Base-by-base conservation (phyloP, 306 rosid genomes). In the Styphnolobium japonicum region DNA sequence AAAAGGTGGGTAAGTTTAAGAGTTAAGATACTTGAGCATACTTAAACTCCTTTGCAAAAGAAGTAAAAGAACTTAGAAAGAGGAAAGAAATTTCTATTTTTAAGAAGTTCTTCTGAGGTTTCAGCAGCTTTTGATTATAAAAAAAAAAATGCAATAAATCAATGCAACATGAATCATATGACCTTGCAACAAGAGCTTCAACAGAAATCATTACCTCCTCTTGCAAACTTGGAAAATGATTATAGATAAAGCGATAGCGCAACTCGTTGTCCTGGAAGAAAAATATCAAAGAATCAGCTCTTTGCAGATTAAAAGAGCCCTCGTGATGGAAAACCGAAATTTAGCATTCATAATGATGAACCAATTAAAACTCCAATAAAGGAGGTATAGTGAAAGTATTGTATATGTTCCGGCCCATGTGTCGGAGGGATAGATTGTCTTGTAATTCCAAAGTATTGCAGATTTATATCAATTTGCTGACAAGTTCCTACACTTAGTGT, bases 191-290 rank as follows among this genome's bases (percentile, higher is more conserved):
- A 71, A 73, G 70, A 87, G 82, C 83, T 76, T 77, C 79, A 48
- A 36, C 72, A 82, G 81, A 67, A 80, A 68, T 73, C 83, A 60
- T 88, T 91, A 96, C 99, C 93, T 96, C 96, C 88, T 91, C 99
- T 64, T 90, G 89, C 88, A 96, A 85, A 79, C 93, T 93, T 61
- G 99, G 98, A 83, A 90, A 96, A 84, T 96, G 99, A 83, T 96
- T 96, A 83, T 96, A 96, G 90, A 96, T 96, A 77, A 96, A 96
- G 62, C 99, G 97, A 76, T 96, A 96, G 0, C 98, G 88, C 93
- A 96, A 55, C 84, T 96, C 99, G 34, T 84, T 91, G 79, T 96
- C 99, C 99, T 95, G 91, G 21, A 85, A 86, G 45, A 58, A n/a
- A 84, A 68, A 49, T 12, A 37, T 51, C 56, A 37, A 37, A 71